Evolutionary conservation across 179 eudicot genomes (phyloP).

Genomic region (Corrigiola litoralis): DNA sequence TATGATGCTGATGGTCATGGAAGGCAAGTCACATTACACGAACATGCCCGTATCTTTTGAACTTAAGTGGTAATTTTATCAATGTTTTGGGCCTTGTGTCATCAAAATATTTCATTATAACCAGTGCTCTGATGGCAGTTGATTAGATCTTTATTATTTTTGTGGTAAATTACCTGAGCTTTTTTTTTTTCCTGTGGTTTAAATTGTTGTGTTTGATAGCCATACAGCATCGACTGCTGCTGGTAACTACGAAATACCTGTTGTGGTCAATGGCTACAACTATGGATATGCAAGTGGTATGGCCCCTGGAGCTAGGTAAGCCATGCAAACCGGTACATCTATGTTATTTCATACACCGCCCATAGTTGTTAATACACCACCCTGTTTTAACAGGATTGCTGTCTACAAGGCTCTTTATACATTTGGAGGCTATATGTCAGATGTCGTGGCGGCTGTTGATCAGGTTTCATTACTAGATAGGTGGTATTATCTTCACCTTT

Average conservation of each 20-base stretch:
- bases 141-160: not conserved
- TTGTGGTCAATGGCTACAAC: slow-evolving; percentile 40
- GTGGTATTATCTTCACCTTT: not conserved
- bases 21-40: slow-evolving; percentile 34
- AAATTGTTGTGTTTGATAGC: slow-evolving; percentile 22
- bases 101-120: slow-evolving; percentile 3
- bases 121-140: not conserved
- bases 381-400: slow-evolving; percentile 35
- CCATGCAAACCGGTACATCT: too few species aligned
- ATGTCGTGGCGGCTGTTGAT: slow-evolving; percentile 51
- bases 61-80: slow-evolving; percentile 7
- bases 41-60: slow-evolving; percentile 14
- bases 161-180: slow-evolving; percentile 1
- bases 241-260: slow-evolving; percentile 36
- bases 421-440: slow-evolving; percentile 51
- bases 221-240: slow-evolving; percentile 53
- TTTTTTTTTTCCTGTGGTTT: slow-evolving; percentile 7
- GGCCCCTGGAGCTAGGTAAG: slow-evolving; percentile 55
- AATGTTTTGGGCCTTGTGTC: slow-evolving; percentile 7
- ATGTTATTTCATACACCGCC: too few species aligned
- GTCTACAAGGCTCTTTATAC: slow-evolving; percentile 51
- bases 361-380: not conserved
- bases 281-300: slow-evolving; percentile 51
- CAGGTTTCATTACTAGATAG: slow-evolving; percentile 27
- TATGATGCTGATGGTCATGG: slow-evolving; percentile 57